Percentiles rank a stretch among this genome's conserved stretches.
These are phyloP conservation scores for Suhomyces bribrorum DNA, from an alignment of 1,139 yeast genomes.

Conservation along the genomic window DNA sequence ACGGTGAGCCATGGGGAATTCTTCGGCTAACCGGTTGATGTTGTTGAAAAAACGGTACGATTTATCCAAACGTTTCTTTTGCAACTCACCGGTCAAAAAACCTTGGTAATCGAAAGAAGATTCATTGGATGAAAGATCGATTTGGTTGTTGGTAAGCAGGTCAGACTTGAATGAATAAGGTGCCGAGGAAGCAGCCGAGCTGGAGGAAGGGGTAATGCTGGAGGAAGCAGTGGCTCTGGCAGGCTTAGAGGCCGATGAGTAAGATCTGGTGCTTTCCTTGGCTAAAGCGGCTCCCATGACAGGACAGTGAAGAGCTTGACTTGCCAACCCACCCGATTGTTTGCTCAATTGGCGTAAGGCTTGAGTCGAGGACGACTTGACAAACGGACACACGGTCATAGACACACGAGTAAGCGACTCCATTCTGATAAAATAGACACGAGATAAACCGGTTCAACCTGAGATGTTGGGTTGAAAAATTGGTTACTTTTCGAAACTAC, in stretches of 20 bases:
- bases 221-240: constrained; percentile 49
- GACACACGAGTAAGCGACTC: constrained; percentile 80
- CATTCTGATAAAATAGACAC: constrained; percentile 43
- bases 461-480: not conserved
- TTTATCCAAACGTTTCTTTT: constrained; percentile 78
- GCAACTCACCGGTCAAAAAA: constrained; percentile 60
- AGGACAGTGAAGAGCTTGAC: constrained; percentile 78
- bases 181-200: constrained; percentile 20
- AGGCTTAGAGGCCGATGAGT: constrained; percentile 60
- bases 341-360: constrained; percentile 56
- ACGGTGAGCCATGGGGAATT: constrained; percentile 91
- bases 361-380: constrained; percentile 65
- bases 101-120: constrained; percentile 64
- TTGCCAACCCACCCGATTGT: constrained; percentile 48
- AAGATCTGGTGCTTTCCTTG: constrained; percentile 39
- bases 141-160: constrained; percentile 30
- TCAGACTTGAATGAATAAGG: constrained; percentile 36
- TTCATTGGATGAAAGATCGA: constrained; percentile 42
- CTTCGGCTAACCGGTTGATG: constrained; percentile 91
- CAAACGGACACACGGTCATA: constrained; percentile 81
- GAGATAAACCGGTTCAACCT: not conserved
- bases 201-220: constrained; percentile 5
- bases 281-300: constrained; percentile 80
- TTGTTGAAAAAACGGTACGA: constrained; percentile 96
- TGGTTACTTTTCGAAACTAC: not conserved